Percentiles rank a stretch among this genome's conserved stretches.
These are phyloP conservation scores for Harringtonia lauricola DNA, from an alignment of 2,329 filamentous ascomycete genomes.

Conservation along the genomic window DNA sequence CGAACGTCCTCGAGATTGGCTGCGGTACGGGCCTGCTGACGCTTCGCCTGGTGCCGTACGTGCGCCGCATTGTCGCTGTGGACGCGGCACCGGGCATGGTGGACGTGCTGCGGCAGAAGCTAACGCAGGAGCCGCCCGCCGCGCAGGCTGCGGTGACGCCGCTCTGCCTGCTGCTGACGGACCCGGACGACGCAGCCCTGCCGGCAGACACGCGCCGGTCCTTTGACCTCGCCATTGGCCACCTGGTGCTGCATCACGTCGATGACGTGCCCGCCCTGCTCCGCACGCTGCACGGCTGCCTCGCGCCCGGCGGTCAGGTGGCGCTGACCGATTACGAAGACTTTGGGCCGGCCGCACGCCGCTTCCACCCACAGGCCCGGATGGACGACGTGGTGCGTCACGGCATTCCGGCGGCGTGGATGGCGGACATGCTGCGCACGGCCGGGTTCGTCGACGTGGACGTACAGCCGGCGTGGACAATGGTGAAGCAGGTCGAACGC, in stretches of 20 bases:
- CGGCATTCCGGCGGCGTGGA: constrained; percentile 31
- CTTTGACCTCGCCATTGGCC: constrained; percentile 40
- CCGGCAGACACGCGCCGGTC: constrained; percentile 24
- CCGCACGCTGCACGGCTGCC: constrained; percentile 30
- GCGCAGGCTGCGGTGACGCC: constrained; percentile 22
- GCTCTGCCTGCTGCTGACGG: constrained; percentile 33
- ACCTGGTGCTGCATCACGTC: constrained; percentile 46
- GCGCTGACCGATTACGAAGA: constrained; percentile 48
- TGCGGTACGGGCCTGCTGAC: constrained; percentile 46
- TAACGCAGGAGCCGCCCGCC: constrained; percentile 27
- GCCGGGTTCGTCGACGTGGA: constrained; percentile 37
- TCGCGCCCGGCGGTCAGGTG: constrained; percentile 34
- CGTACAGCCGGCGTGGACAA: constrained; percentile 34
- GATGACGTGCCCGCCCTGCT: constrained; percentile 30
- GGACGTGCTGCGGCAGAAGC: constrained; percentile 32
- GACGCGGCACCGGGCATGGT: constrained; percentile 46
- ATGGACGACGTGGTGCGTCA: constrained; percentile 43
- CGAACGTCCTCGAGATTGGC: constrained; percentile 43
- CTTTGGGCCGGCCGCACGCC: constrained; percentile 36
- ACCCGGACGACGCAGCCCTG: constrained; percentile 34
- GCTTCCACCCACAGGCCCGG: constrained; percentile 40
- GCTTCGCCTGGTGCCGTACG: constrained; percentile 33
- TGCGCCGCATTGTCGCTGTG: constrained; percentile 36
- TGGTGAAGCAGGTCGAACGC: constrained; percentile 38
- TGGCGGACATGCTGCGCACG: constrained; percentile 29